Base-by-base conservation (phyloP, 768 basidiomycete genomes). In the Termitomyces sp. region DNA sequence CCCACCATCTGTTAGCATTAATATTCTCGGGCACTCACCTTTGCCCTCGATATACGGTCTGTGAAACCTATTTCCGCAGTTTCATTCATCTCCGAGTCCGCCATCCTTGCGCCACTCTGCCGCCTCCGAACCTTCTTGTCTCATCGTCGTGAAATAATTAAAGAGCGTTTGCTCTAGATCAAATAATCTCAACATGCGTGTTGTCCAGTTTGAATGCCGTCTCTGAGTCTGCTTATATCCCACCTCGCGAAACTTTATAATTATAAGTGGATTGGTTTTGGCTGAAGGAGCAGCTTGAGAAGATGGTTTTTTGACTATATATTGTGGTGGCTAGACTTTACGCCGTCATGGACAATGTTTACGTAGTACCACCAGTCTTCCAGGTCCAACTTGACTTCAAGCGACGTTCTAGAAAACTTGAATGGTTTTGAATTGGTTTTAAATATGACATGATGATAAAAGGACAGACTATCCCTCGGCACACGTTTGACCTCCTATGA, bases 241-340 rank as follows among this genome's bases (percentile, higher is more conserved):
- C 56, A 13, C 41, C 42, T 15, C 47, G 62, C 6, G 59, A 63
- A 12, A 38, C 25, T 3, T 29, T 63, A 7, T 59, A n/a, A n/a
- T n/a, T n/a, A 55, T 46, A 41, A 52, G 7, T 61, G 52, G 52
- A 56, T 59, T 48, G 58, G 60, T 12, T 45, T 60, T n/a, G 60
- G 57, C 22, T 20, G 33, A 20, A 38, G 23, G 32, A 16, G 45
- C 29, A 16, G 22, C 23, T 5, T 42, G 22, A 42, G 13, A 42
- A 42, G 41, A 15, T 23, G 41, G 22, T 2, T 23, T 42, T n/a
- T 22, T 40, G 20, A 18, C 39, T 5, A 4, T 12, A 15, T n/a
- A 15, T 12, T 15, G 11, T 43, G 25, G 42, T 25, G 25, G 42
- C 25, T 9, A 27, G 25, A 43, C 27, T 16, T 15, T 25, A 23